These are phyloP conservation scores for Saccharomycopsis synnaedendra DNA, from an alignment of 805 yeast species.

Conservation along the genomic window DNA sequence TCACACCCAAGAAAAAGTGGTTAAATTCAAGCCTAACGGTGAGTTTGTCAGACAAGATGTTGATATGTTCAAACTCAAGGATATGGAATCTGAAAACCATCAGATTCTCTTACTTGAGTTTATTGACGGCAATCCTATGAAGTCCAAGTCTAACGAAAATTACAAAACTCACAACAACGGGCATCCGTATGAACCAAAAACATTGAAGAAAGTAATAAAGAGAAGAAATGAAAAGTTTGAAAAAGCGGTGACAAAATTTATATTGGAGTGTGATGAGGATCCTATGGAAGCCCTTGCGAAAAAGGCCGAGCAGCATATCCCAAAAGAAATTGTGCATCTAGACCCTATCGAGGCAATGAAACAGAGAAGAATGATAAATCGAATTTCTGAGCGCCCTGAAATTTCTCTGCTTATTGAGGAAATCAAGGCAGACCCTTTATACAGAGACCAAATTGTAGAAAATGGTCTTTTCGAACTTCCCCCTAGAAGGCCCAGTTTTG, in stretches of 20 bases:
- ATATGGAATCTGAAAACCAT: constrained; percentile 24
- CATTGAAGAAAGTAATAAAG: constrained; percentile 44
- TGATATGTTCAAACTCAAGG: constrained; percentile 39
- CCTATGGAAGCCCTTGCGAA: constrained; percentile 31
- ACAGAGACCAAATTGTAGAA: constrained; percentile 52
- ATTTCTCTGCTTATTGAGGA: constrained; percentile 38
- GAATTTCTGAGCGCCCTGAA: constrained; percentile 27
- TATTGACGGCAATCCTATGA: constrained; percentile 48
- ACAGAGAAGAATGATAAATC: constrained; percentile 18
- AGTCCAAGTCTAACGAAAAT: constrained; percentile 34
- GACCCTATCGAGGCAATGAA: constrained; percentile 58
- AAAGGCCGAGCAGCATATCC: constrained; percentile 30
- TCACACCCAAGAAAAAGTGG: constrained; percentile 21
- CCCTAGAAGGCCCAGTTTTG: constrained; percentile 34
- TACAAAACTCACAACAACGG: constrained; percentile 31
- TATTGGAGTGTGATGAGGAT: constrained; percentile 23
- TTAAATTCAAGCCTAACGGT: constrained; percentile 22
- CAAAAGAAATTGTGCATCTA: constrained; percentile 34
- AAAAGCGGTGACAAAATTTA: constrained; percentile 26
- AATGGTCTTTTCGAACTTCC: constrained; percentile 34
- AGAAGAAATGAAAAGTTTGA: constrained; percentile 46
- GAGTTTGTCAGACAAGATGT: constrained; percentile 48
- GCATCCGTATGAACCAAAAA: constrained; percentile 7
- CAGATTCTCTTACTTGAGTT: constrained; percentile 69
- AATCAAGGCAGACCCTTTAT: constrained; percentile 37